Base-by-base conservation (phyloP, 1,284 basidiomycete species). In the Stygiomarasmius scandens region DNA sequence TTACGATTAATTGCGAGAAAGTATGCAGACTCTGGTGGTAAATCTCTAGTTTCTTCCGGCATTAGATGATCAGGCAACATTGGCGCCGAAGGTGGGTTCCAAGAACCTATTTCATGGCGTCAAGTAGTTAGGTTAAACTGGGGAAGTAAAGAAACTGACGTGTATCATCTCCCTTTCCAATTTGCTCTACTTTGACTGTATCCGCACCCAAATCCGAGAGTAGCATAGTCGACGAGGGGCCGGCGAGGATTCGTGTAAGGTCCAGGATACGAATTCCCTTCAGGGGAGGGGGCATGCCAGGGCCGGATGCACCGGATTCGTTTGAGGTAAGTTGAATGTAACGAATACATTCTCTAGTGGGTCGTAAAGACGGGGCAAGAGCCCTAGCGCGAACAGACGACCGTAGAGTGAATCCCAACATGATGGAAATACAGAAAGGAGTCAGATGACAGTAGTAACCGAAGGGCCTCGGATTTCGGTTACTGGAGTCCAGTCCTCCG, bases 11-110 rank as follows among this genome's bases (percentile, higher is more conserved):
- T 87, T 1, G 89, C 83, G 14, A 98, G 82, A 69, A 97, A 98
- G 72, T 98, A 98, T 0, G 96, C 93, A 2, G 92, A 93, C 71
- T 98, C 95, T 9, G 93, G 85, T 3, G 95, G 94, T 0, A 95
- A 79, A 67, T 94, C 85, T 6, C 80, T 70, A 1, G 87, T 73
- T 57, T 48, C 45, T 54, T 81, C 82, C 23, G 63, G 61, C 9
- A 78, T 77, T 0, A 50, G 36, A 1, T 85, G 84, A 34, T 81
- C 79, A 34, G 77, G 66, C 3, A 76, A 66, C 19, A 85, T 66
- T 22, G 90, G 86, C 2, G 93, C 92, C 6, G 84, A 82, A 2
- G 93, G 93, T 2, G 93, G 93, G 49, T 77, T 75, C 93, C 90
- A 96, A 47, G 87, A 82, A 64, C 90, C 90, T 92, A 57, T 54